Base-by-base conservation (phyloP, 1,284 basidiomycete species). In the Mrakiaceae sp. region DNA sequence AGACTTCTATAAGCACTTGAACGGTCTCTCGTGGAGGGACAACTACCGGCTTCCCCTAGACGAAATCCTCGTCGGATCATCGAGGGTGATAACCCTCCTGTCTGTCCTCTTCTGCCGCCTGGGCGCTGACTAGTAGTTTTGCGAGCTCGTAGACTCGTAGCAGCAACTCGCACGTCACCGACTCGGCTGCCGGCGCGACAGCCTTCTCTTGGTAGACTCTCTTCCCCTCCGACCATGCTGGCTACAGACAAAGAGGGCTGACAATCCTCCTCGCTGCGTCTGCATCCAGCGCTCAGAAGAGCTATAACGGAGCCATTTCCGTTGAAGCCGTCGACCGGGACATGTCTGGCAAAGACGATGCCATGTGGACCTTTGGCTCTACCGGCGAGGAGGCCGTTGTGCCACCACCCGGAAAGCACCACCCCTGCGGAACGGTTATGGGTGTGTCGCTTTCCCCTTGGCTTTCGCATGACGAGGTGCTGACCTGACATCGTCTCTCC, bases 121-220 rank as follows among this genome's bases (percentile, higher is more conserved):
- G 10, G 6, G 16, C 6, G 7, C 9, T 4, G 8, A 16, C 52
- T 16, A 43, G 12, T 46, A 6, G 12, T 4, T 27, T n/a, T 16
- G 9, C 0, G 16, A 67, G 6, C 6, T 27, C 5, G 3, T 39
- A 59, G 16, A 74, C 73, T 6, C 67, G 73, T 2, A 69, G 73
- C 7, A 70, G 69, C 50, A 63, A 72, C 64, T 71, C 70, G 43
- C 68, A 73, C 53, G 72, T 75, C 11, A 74, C 73, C 44, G 74
- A 75, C 67, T 72, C 71, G 39, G 72, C 74, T 10, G 74, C 74
- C 2, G 68, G 69, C 1, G 74, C 72, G 1, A 75, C 74, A 4
- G 73, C 74, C 44, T 75, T 73, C 58, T 73, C 74, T 44, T 74
- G 73, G 27, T 27, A 27, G 27, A 27, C 27, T 27, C 27, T 27